Evolutionary conservation across 2,329 filamentous ascomycete genomes (phyloP).

Genomic region (Pleoardoris graminearum): DNA sequence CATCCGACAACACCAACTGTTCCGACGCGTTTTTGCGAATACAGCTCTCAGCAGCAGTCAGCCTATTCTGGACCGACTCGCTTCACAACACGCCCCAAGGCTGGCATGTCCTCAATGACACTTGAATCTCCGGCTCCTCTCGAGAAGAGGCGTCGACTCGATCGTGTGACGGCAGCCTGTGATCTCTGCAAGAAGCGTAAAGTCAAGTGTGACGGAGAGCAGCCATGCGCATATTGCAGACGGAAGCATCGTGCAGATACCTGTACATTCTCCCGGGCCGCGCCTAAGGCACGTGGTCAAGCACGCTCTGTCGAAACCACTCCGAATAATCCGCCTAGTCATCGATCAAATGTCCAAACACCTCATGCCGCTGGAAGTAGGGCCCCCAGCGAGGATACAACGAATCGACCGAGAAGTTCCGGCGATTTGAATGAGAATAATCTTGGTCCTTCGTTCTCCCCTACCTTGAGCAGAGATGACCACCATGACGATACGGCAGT

Average conservation of each 20-base stretch:
- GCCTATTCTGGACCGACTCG: neutral
- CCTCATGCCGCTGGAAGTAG: neutral
- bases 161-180: constrained; percentile 35
- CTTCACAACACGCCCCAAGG: neutral
- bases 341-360: neutral
- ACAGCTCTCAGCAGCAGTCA: too few species aligned
- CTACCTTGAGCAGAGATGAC: constrained; percentile 35
- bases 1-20: too few species aligned
- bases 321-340: constrained; percentile 18
- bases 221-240: constrained; percentile 57
- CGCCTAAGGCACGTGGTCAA: constrained; percentile 40
- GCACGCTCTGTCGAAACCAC: constrained; percentile 38
- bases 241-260: constrained; percentile 47
- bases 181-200: constrained; percentile 38
- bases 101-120: neutral
- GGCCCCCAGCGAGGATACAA: constrained; percentile 11
- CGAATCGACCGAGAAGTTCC: constrained; percentile 9
- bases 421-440: constrained; percentile 4
- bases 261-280: constrained; percentile 47
- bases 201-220: constrained; percentile 57
- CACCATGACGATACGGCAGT: constrained; percentile 48
- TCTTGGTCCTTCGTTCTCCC: constrained; percentile 22
- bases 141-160: constrained; percentile 29
- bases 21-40: too few species aligned
- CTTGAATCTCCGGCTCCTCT: constrained; percentile 2